These are phyloP conservation scores for Piper longum DNA, from an alignment of 164 flowering plant species.

Conservation along the genomic window DNA sequence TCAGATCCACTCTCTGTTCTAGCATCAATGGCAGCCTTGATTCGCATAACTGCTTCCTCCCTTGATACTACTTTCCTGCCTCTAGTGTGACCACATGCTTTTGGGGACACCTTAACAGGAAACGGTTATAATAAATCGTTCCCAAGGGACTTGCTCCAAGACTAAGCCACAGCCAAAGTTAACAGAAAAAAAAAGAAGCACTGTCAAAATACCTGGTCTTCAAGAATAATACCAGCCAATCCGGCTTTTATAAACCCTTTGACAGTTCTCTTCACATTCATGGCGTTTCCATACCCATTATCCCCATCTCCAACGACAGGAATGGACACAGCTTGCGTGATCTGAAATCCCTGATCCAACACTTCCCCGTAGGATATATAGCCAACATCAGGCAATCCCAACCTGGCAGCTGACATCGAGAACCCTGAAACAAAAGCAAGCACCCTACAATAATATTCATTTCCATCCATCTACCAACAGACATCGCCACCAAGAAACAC, in stretches of 20 bases:
- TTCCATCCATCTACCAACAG: not conserved
- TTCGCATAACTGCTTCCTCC: constrained; percentile 86
- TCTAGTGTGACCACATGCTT: constrained; percentile 94
- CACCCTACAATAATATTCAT: not conserved
- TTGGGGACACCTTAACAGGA: constrained; percentile 61
- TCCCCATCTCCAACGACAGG: constrained; percentile 97
- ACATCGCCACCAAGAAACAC: not conserved
- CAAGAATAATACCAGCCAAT: constrained; percentile 85
- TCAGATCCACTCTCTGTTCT: constrained; percentile 70
- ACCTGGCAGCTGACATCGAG: constrained; percentile 71
- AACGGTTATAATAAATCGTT: not conserved
- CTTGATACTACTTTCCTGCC: constrained; percentile 88
- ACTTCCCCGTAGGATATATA: constrained; percentile 83
- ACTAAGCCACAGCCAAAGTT: not conserved
- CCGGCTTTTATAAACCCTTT: constrained; percentile 79
- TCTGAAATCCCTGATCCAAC: constrained; percentile 80
- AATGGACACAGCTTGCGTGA: constrained; percentile 74
- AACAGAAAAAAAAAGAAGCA: not conserved
- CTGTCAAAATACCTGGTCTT: constrained; percentile 61
- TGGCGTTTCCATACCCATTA: constrained; percentile 95
- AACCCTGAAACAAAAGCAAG: constrained; percentile 36
- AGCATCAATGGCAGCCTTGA: constrained; percentile 94
- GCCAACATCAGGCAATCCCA: constrained; percentile 89
- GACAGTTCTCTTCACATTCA: constrained; percentile 97
- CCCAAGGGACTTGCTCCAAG: not conserved